Base-by-base conservation (phyloP, 78 protist genomes). In the Blattamonas nauphoetae region DNA sequence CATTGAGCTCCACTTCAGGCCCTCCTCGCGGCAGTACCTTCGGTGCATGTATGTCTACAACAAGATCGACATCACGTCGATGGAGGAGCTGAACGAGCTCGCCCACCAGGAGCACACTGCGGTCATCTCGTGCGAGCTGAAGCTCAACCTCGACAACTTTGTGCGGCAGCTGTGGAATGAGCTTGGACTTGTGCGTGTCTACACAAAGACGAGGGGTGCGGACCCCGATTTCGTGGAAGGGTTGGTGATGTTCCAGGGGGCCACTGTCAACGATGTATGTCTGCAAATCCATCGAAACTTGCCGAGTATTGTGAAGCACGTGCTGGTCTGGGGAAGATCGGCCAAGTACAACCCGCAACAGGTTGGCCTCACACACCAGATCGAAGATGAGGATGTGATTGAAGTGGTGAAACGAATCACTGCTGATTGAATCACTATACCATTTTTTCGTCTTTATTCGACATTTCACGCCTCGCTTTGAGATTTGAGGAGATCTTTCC, bases 331-430 rank as follows among this genome's bases (percentile, higher is more conserved):
- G 93, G 96, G 96, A 2, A 0, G 64, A 29, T 45, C 87, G 33
- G 92, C 84, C 33, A 91, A 93, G 89, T 93, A 91, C 92, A 11
- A 36, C 1, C 93, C 95, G 11, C 95, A 93, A 86, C 55, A 86
- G 1, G 90, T 86, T 2, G 94, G 94, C 1, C 29, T 89, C 34
- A 33, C 1, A 4, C 96, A 94, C 84, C 77, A 3, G 34, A 33
- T 94, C 41, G 81, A 45, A 41, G 96, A 94, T 64, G 96, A 94
- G 63, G 96, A 94, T 43, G 95, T 94, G 34, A 41, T 93, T 6
- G 93, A 92, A 43, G 84, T 93, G 83, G 43, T 92, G 33, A 3
- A 11, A 45, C 44, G 81, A 36, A 35, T 1, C 41, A 86, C 85
- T n/a, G n/a, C 87, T 45, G 78, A 21, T 80, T 11, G 84, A 80